Base-by-base conservation (phyloP, 768 basidiomycete species). In the Pleurotus cornucopiae region DNA sequence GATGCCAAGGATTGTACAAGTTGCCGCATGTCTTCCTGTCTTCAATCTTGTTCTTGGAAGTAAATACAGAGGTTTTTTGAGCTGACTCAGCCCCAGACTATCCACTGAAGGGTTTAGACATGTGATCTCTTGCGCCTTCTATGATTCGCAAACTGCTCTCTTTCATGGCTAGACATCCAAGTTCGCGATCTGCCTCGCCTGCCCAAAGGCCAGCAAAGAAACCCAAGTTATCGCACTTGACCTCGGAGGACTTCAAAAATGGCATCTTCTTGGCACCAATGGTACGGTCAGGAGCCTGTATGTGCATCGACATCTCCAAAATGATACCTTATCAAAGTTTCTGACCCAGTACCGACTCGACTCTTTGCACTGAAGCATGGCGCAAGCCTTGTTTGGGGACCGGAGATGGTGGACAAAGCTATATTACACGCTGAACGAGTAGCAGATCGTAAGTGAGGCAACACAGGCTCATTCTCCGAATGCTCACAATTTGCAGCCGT, bases 231-330 rank as follows among this genome's bases (percentile, higher is more conserved):
- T 82, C 79, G 13, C 80, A 84, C 60, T 77, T 91, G 14, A 85
- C 85, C 0, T 66, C 77, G 1, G 84, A 86, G 25, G 85, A 92
- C 60, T 99, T 94, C 74, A 87, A 86, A 61, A 80, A 91, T 72
- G 95, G 94, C 7, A 76, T 98, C 26, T 88, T 97, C 65, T 81
- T 99, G n/a, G 96, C 97, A 2, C 97, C 97, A 1, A 99, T 99
- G 97, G 97, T 99, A 52, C 83, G 94, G 66, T 96, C 92, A 57
- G 92, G 94, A 58, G 88, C 88, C 61, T 71, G 91, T 94, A 70
- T 64, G 89, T 81, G 41, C 39, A 12, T 38, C 20, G 13, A 26
- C 46, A 7, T 48, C 55, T 45, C 55, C 56, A 26, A 62, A 58
- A 54, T 62, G 58, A 16, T 53, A 43, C 49, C 60, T 55, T 30